A percentile compares a stretch with the other conserved stretches of the same genome.
Evolutionary conservation across 306 rosid species (phyloP).

Genomic region (Lathyrus oleraceus): DNA sequence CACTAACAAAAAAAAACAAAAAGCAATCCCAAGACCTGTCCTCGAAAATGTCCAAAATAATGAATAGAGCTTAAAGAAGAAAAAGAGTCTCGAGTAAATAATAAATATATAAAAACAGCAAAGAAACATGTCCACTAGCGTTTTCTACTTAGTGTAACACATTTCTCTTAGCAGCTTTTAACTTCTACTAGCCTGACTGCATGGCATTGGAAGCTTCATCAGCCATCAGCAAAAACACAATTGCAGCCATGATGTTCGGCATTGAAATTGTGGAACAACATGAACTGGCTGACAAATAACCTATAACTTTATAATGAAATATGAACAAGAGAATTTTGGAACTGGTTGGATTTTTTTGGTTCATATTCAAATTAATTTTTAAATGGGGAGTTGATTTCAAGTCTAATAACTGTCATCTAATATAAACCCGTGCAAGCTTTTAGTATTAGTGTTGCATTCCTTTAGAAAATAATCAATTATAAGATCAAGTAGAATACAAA

Average conservation of each 20-base stretch:
- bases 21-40: conserved; percentile 27
- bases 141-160: neutral
- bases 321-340: too few species aligned
- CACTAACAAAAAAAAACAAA: conserved; percentile 29
- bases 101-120: neutral
- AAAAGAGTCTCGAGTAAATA: neutral
- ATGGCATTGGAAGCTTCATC: conserved; percentile 14
- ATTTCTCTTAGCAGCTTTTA: conserved; percentile 11
- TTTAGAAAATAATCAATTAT: neutral
- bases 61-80: conserved; percentile 23
- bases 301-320: too few species aligned
- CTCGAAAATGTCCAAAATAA: conserved; percentile 27
- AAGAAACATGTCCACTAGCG: conserved; percentile 25
- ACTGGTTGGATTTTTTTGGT: too few species aligned
- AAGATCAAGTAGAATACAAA: neutral
- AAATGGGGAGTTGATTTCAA: conserved; percentile 2
- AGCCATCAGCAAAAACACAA: conserved; percentile 25
- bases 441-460: neutral
- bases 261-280: conserved; percentile 9
- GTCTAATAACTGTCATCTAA: conserved; percentile 12
- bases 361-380: conserved; percentile 6
- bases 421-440: conserved; percentile 22
- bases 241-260: conserved; percentile 24
- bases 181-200: conserved; percentile 9
- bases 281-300: neutral